Evolutionary conservation across 2,329 filamentous ascomycete genomes (phyloP), one percentile per base, ranked within the genome.

Genomic region (Paracamarosporium sp.): DNA sequence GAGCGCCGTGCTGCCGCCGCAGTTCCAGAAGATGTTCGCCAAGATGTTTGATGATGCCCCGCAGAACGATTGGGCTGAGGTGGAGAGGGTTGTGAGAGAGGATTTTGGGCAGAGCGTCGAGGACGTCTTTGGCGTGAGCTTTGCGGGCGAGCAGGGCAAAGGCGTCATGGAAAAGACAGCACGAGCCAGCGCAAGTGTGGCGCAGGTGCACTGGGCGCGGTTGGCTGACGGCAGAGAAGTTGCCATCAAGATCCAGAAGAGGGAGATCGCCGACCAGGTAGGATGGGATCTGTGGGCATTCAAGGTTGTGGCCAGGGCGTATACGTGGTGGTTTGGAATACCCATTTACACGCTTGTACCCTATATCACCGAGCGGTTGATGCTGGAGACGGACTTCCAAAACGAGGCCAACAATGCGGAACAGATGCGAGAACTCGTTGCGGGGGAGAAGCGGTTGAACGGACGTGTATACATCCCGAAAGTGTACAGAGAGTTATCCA

Each of bases 1-100:
- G 82, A 94, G 91, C 65, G 94, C 94, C 0, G 88, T 98, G 25
- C 80, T 99, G 60, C 95, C 95, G 25, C 91, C 93, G 0, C 93
- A 97, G 77, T 98, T 98, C 68, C 93, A 97, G 81, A 88, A 89
- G 70, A 98, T 97, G 93, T 99, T 99, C 73, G 84, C 90, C 22
- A 86, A 90, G 70, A 97, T 99, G 92, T 99, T 98, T 74, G 95
- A 98, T 74, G 94, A 98, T 80, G 95, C 95, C 61, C 93, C 94
- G 35, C 93, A 97, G 82, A 95, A 96, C 73, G 83, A 85, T 40
- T 98, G 93, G 93, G 84, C 82, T 64, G 91, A 94, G 50, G 89
- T 97, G 1, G 90, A 96, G 79, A 86, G 83, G 71, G 93, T 98
- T 12, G 90, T 99, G 38, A 82, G 86, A 22, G 88, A 96, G 74